A percentile compares a stretch with the other conserved stretches of the same genome.
Conservation (phyloP, 1,284 basidiomycete genomes). For the Ganoderma multipileum region DNA sequence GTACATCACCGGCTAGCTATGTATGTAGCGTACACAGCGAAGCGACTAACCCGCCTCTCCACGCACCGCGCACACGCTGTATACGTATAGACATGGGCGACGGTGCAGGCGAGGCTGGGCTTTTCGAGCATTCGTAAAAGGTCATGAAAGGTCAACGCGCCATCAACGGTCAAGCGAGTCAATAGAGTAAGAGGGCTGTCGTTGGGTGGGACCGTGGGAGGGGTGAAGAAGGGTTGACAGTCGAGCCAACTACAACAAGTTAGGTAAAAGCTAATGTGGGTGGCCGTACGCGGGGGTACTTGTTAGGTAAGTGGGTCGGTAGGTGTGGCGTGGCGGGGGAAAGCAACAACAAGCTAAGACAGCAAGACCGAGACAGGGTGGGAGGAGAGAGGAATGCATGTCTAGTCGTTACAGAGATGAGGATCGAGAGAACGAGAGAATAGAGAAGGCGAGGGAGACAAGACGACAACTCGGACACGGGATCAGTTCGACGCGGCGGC, state of each 20-base stretch:
- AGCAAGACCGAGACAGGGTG: conserved; percentile 28
- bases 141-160: conserved; percentile 2
- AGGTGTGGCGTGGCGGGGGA: conserved; percentile 28
- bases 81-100: too few species aligned
- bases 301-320: conserved; percentile 17
- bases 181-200: conserved; percentile 2
- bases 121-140: conserved; percentile 20
- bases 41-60: conserved; percentile 23
- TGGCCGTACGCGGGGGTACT: conserved; percentile 13
- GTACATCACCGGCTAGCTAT: conserved; percentile 24
- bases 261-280: conserved; percentile 1
- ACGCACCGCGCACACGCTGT: background rate
- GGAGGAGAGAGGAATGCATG: conserved; percentile 51
- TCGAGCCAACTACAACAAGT: conserved; percentile 17
- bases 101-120: conserved; percentile 20
- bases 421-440: conserved; percentile 30
- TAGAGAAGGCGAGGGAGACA: conserved; percentile 33
- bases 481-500: conserved; percentile 13
- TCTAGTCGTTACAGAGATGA: conserved; percentile 69
- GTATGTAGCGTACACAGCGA: conserved; percentile 24
- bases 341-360: conserved; percentile 41
- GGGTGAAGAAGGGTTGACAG: conserved; percentile 9
- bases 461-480: conserved; percentile 20
- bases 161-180: conserved; percentile 4
- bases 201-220: background rate